Conservation (phyloP, 2,329 filamentous ascomycete genomes). For the Hortaea sp. region DNA sequence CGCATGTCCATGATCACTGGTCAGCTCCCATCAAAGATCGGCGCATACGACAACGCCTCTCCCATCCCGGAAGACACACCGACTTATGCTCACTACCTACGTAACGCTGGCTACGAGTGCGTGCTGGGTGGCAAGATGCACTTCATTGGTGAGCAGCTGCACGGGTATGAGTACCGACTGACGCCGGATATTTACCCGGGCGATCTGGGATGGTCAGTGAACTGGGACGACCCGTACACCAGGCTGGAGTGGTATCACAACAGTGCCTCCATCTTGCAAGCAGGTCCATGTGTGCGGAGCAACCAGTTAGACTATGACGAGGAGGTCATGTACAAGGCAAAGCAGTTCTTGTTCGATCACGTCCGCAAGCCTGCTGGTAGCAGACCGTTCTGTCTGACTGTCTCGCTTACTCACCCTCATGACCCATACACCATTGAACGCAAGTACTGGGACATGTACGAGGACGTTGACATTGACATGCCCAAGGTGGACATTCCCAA, state of each 20-base stretch:
- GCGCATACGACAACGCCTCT: slow-evolving; percentile 82
- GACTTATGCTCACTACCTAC: slow-evolving; percentile 87
- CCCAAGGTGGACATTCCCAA: slow-evolving; percentile 69
- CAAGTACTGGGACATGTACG: slow-evolving; percentile 89
- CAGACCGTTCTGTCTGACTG: slow-evolving; percentile 78
- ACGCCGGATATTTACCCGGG: slow-evolving; percentile 95
- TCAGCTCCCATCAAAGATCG: slow-evolving; percentile 82
- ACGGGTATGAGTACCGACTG: slow-evolving; percentile 84
- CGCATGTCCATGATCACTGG: slow-evolving; percentile 93
- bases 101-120: slow-evolving; percentile 77
- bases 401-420: slow-evolving; percentile 88
- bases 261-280: slow-evolving; percentile 84
- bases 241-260: slow-evolving; percentile 95
- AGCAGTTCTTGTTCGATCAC: slow-evolving; percentile 83
- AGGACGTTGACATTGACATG: slow-evolving; percentile 75
- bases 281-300: slow-evolving; percentile 76
- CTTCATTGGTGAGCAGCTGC: slow-evolving; percentile 88
- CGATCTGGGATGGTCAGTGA: slow-evolving; percentile 88
- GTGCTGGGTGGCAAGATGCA: slow-evolving; percentile 94
- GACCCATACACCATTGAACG: slow-evolving; percentile 91
- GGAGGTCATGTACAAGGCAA: slow-evolving; percentile 86
- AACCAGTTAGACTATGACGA: slow-evolving; percentile 96
- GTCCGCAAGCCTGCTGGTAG: slow-evolving; percentile 65
- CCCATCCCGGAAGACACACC: slow-evolving; percentile 75
- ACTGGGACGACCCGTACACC: slow-evolving; percentile 82